Conservation (phyloP, 768 basidiomycete genomes). For the Collybiopsis luxurians region DNA sequence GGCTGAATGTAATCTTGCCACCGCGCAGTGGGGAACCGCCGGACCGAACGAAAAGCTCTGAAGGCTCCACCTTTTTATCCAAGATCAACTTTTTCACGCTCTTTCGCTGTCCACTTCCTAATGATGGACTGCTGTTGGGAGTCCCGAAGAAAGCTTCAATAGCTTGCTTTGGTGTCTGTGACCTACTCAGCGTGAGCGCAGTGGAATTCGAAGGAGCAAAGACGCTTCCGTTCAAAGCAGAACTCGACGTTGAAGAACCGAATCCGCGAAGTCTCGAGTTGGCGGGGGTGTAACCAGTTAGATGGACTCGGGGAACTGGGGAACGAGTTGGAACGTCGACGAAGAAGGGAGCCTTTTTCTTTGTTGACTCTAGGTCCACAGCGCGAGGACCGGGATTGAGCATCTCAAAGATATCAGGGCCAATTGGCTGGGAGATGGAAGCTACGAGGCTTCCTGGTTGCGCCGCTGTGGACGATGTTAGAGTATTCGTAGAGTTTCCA, state of each 20-base stretch:
- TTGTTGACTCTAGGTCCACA: slow-evolving; percentile 57
- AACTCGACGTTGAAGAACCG: slow-evolving; percentile 42
- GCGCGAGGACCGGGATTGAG: slow-evolving; percentile 70
- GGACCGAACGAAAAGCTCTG: slow-evolving; percentile 61
- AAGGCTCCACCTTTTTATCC: slow-evolving; percentile 78
- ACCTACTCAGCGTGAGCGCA: slow-evolving; percentile 50
- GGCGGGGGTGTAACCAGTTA: slow-evolving; percentile 60
- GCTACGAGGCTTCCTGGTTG: slow-evolving; percentile 68
- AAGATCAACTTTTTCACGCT: slow-evolving; percentile 93
- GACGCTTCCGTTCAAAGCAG: slow-evolving; percentile 33
- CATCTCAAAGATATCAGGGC: slow-evolving; percentile 68
- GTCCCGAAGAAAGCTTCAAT: slow-evolving; percentile 21
- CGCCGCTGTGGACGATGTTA: slow-evolving; percentile 38
- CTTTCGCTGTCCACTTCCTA: slow-evolving; percentile 68
- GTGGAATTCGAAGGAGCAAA: slow-evolving; percentile 46
- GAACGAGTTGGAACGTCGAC: slow-evolving; percentile 75
- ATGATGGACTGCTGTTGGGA: slow-evolving; percentile 55
- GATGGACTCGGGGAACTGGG: slow-evolving; percentile 60
- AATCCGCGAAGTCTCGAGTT: slow-evolving; percentile 75
- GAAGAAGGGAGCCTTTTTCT: slow-evolving; percentile 78
- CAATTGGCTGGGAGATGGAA: slow-evolving; percentile 86
- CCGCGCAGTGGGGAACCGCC: slow-evolving; percentile 40
- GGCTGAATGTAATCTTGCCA: slow-evolving; percentile 69
- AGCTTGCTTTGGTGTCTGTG: slow-evolving; percentile 36
- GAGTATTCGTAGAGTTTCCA: slow-evolving; percentile 26